Evolutionary conservation across 2,329 filamentous ascomycete genomes (phyloP).

Genomic region (Chaetomiaceae sp.): DNA sequence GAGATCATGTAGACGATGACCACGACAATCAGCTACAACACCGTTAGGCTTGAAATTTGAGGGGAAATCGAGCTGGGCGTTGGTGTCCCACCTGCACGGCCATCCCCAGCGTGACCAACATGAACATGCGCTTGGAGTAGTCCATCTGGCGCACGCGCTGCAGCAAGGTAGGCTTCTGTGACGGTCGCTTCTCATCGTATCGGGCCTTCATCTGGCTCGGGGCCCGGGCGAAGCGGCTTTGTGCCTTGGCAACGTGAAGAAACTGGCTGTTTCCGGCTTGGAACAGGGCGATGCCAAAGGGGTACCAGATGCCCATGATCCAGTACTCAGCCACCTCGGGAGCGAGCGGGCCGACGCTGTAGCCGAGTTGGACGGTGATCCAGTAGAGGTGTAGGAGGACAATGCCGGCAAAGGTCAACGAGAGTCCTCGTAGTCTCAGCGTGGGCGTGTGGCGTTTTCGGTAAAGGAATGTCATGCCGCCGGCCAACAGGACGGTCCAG

Average conservation of each 20-base stretch:
- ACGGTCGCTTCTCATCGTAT: conserved; percentile 20
- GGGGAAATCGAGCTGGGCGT: background rate
- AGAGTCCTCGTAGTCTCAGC: conserved; percentile 35
- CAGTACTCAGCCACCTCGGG: conserved; percentile 57
- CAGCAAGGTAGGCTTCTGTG: conserved; percentile 15
- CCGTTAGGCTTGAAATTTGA: conserved; percentile 14
- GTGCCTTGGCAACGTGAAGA: conserved; percentile 53
- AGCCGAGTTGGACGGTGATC: conserved; percentile 38
- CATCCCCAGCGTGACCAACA: conserved; percentile 52
- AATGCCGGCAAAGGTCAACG: conserved; percentile 35
- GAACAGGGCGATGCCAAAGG: conserved; percentile 61
- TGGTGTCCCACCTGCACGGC: conserved; percentile 45
- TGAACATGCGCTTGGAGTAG: conserved; percentile 43
- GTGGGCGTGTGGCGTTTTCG: conserved; percentile 38
- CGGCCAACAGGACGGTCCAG: conserved; percentile 39
- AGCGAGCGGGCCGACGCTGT: conserved; percentile 37
- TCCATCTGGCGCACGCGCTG: conserved; percentile 26
- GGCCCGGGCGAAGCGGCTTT: conserved; percentile 36
- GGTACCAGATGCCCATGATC: conserved; percentile 63
- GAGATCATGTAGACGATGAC: conserved; percentile 60
- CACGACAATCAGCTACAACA: conserved; percentile 50
- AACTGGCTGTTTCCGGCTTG: conserved; percentile 61
- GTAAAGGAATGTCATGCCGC: conserved; percentile 40
- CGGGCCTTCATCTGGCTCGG: conserved; percentile 20
- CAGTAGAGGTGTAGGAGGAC: conserved; percentile 42